phyloP scores from a whole-genome alignment of 1,284 basidiomycete genomes.

The Amylostereum areolatum region DNA sequence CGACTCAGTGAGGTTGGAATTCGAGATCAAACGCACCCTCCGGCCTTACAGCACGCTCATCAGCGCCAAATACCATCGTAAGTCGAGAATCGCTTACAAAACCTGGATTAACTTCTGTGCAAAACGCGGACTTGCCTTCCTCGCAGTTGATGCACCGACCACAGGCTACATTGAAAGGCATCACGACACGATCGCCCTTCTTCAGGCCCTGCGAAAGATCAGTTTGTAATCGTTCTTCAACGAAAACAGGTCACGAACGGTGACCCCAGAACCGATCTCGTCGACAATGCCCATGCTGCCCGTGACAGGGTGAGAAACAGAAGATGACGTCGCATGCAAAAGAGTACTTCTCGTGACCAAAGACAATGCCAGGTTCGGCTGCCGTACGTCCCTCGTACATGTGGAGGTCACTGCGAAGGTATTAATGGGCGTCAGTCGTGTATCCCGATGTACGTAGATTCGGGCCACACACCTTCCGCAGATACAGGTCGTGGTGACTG shows the following conservation, averaged over 20 bases:
- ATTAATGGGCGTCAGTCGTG: too few relatives aligned
- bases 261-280: slow-evolving; percentile 37
- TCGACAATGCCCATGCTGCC: slow-evolving; percentile 44
- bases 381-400: slow-evolving; percentile 53
- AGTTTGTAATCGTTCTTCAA: too few relatives aligned
- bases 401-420: slow-evolving; percentile 41
- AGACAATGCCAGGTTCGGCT: slow-evolving; percentile 42
- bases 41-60: slow-evolving; percentile 12
- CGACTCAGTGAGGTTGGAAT: neutral
- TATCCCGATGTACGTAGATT: neutral
- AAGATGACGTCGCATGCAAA: neutral
- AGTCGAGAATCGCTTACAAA: slow-evolving; percentile 32
- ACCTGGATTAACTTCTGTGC: slow-evolving; percentile 48
- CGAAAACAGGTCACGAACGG: slow-evolving; percentile 22
- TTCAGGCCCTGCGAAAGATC: slow-evolving; percentile 32
- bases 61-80: neutral
- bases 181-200: slow-evolving; percentile 46
- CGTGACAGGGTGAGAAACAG: neutral
- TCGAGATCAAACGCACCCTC: slow-evolving; percentile 15
- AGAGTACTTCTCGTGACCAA: slow-evolving; percentile 47
- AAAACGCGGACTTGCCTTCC: slow-evolving; percentile 44
- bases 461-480: slow-evolving; percentile 36
- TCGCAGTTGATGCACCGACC: slow-evolving; percentile 51
- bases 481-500: slow-evolving; percentile 46
- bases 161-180: slow-evolving; percentile 53